Percentiles rank a stretch among this genome's conserved stretches.
phyloP scores from a whole-genome alignment of 2,329 filamentous ascomycete genomes.

The Alternaria arbusti region DNA sequence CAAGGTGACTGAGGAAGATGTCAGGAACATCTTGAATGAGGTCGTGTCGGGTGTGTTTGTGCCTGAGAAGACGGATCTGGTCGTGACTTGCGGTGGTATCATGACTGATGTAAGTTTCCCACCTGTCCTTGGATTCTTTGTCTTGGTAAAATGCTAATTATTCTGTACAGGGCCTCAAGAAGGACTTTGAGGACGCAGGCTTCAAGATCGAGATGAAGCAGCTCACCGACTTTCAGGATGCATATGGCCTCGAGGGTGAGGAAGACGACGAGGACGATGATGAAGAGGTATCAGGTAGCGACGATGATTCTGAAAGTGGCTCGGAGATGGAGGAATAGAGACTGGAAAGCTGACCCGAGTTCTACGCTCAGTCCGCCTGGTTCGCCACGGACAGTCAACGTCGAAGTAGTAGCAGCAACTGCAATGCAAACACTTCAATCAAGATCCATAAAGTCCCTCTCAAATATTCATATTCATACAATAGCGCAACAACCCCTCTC shows the following conservation, averaged over 20 bases:
- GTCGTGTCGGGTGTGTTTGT: constrained; percentile 82
- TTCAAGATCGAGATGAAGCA: constrained; percentile 79
- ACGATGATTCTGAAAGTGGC: constrained; percentile 28
- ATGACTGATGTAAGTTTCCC: constrained; percentile 76
- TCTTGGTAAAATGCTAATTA: background rate
- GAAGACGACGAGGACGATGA: constrained; percentile 66
- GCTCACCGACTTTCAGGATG: constrained; percentile 83
- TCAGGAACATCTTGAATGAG: constrained; percentile 74
- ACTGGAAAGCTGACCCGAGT: background rate
- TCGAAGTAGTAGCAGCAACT: background rate
- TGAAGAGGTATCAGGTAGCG: constrained; percentile 63
- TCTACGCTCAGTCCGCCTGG: background rate
- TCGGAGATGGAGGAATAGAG: constrained; percentile 35
- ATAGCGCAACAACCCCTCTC: background rate
- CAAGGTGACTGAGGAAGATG: constrained; percentile 75
- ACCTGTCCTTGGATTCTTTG: background rate
- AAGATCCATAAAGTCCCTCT: background rate
- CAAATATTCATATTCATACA: constrained; percentile 7
- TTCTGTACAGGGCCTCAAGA: constrained; percentile 69
- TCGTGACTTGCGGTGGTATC: constrained; percentile 85
- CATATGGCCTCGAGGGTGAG: constrained; percentile 77
- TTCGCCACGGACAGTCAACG: background rate
- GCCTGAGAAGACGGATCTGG: constrained; percentile 79
- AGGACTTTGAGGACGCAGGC: constrained; percentile 74
- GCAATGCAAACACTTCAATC: background rate